Conservation (phyloP, 768 basidiomycete species). For the Mycena vitilis region DNA sequence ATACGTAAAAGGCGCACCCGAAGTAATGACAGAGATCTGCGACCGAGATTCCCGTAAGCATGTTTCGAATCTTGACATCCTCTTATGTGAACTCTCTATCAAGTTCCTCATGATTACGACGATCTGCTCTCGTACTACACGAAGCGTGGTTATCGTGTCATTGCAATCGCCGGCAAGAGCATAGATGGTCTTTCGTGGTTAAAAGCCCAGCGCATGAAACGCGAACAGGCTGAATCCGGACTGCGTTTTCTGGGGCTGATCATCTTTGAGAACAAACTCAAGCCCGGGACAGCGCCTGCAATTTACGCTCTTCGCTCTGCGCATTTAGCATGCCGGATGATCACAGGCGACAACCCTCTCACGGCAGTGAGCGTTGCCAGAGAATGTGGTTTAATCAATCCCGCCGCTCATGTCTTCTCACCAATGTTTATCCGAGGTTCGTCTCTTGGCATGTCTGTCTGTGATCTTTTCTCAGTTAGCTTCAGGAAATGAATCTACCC, state of each 20-base stretch:
- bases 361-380: constrained; percentile 97
- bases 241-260: constrained; percentile 93
- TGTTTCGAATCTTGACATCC: background rate
- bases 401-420: constrained; percentile 89
- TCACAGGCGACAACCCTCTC: constrained; percentile 96
- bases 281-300: constrained; percentile 89
- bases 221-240: constrained; percentile 94
- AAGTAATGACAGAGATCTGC: constrained; percentile 97
- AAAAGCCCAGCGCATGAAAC: constrained; percentile 95
- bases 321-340: constrained; percentile 96
- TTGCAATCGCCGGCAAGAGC: constrained; percentile 97
- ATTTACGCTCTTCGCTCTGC: constrained; percentile 91
- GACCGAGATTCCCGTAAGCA: constrained; percentile 88
- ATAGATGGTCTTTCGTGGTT: constrained; percentile 96
- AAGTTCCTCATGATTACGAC: constrained; percentile 97
- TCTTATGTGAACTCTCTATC: constrained; percentile 5
- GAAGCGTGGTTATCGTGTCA: constrained; percentile 95
- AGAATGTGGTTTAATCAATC: constrained; percentile 90
- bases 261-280: constrained; percentile 98
- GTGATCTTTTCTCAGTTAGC: constrained; percentile 7
- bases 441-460: constrained; percentile 16
- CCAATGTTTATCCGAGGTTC: constrained; percentile 83
- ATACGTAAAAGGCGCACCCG: constrained; percentile 99
- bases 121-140: constrained; percentile 98
- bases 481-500: constrained; percentile 64